Base-by-base conservation (phyloP, 2,329 filamentous ascomycete genomes). In the Seiridium unicorne region DNA sequence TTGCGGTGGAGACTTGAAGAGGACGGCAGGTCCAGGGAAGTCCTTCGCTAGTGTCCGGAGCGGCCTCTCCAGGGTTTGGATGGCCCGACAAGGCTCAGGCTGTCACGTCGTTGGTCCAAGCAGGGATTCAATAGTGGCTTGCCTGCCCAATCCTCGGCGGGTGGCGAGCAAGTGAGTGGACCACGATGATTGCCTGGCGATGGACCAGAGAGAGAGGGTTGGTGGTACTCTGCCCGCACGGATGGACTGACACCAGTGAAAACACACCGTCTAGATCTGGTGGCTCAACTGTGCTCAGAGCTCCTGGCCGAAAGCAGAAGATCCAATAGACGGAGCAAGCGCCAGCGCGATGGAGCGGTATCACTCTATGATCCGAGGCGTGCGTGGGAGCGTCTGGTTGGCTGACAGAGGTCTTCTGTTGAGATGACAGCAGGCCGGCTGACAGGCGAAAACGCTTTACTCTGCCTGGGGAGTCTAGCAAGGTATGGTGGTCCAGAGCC, bases 351-450 rank as follows among this genome's bases (percentile, higher is more conserved):
- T 69, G 69, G 68, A 70, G 66, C 65, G 57, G 65, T 68, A 70
- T 69, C 67, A 70, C 67, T 67, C 63, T 71, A 64, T 63, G 59
- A 63, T 61, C 38, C 63, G 63, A 63, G 58, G 65, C 66, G 69
- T 66, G 70, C 68, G 69, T 72, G 68, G 67, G 71, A 65, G 62
- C 49, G 53, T 65, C 51, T 72, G 64, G 69, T 67, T 72, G 70
- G 69, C 62, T 61, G 59, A 35, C 42, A 18, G 34, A 11, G 9
- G 40, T 44, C 38, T 34, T 46, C 35, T 18, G 42, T 42, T 36
- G 54, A 57, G 26, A 44, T 57, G 54, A 31, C 40, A 57, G 54
- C 54, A 18, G 47, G 40, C 40, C 42, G 31, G 54, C 35, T 46
- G 53, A 26, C 31, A 44, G 31, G 38, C n/a, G 40, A 42, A 55